Base-by-base conservation (phyloP, 2,329 filamentous ascomycete genomes). In the Chrysosporium keratinophilum region DNA sequence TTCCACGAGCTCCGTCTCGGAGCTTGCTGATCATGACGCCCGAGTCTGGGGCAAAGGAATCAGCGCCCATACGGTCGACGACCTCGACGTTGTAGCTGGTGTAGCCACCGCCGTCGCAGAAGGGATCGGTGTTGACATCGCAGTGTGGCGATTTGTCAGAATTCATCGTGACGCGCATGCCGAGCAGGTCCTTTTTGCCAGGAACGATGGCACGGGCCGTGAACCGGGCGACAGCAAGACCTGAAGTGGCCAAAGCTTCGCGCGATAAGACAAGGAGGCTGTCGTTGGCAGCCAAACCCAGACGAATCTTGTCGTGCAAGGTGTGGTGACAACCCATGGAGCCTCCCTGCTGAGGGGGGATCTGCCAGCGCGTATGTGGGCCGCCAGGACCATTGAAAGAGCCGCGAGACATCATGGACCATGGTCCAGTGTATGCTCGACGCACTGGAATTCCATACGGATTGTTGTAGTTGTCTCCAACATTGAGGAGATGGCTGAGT, bases 371-470 rank as follows among this genome's bases (percentile, higher is more conserved):
- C 6, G 56, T 52, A 39, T 59, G 57, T 23, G 57, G 57, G 12
- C 57, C 57, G 33, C 57, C 57, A 5, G 57, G 57, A 7, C 57
- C 57, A 20, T 59, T 59, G 45, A 59, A 59, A 31, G 54, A 56
- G 11, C 57, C 57, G 11, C 57, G 57, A 45, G 56, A 59, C 54
- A 59, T 46, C 57, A 59, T 59, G 15, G 57, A 59, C 57, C 57
- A 59, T 20, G 56, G 57, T 3, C 57, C 57, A 20, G 57, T 58
- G 42, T 19, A 56, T 5, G 57, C 28, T n/a, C 57, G 56, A 28
- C 49, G 54, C 3, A 48, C 35, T 7, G 57, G 57, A 1, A 42
- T 39, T 14, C 56, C 56, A 19, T 56, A 59, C 33, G 57, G 57
- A 41, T 58, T 59, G 47, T 59, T 59, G 52, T 58, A 59, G 50